phyloP scores from a whole-genome alignment of 805 yeast genomes.

The Hyphopichia homilentoma region DNA sequence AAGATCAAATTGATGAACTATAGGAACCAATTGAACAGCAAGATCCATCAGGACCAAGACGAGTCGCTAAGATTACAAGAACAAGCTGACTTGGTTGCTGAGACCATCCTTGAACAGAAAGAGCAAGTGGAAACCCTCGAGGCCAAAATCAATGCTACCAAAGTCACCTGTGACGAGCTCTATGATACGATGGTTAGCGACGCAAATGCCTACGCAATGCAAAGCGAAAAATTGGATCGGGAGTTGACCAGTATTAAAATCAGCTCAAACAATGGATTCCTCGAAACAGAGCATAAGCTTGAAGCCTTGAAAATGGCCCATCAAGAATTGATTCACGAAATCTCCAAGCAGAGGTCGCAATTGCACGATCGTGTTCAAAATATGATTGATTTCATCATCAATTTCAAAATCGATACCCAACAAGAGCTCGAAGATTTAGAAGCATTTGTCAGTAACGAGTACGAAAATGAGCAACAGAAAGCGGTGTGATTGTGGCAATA shows the following conservation, averaged over 20 bases:
- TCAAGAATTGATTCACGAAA: slow-evolving; percentile 46
- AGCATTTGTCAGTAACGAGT: slow-evolving; percentile 30
- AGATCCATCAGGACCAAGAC: slow-evolving; percentile 51
- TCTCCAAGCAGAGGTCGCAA: slow-evolving; percentile 43
- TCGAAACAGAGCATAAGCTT: slow-evolving; percentile 43
- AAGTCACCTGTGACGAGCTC: slow-evolving; percentile 52
- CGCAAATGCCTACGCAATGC: slow-evolving; percentile 52
- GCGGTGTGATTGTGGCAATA: too few species aligned
- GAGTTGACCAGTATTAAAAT: slow-evolving; percentile 50
- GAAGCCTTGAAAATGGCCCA: slow-evolving; percentile 51
- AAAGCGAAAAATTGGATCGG: slow-evolving; percentile 60
- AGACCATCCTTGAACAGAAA: slow-evolving; percentile 52
- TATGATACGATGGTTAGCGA: slow-evolving; percentile 53
- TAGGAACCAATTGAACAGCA: slow-evolving; percentile 33
- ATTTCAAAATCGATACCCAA: slow-evolving; percentile 67
- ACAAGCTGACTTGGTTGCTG: slow-evolving; percentile 51
- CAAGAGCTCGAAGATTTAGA: slow-evolving; percentile 59
- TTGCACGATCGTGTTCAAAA: slow-evolving; percentile 53
- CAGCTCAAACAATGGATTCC: slow-evolving; percentile 45
- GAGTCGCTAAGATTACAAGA: slow-evolving; percentile 57
- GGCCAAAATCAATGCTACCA: slow-evolving; percentile 49
- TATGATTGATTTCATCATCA: slow-evolving; percentile 56
- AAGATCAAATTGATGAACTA: slow-evolving; percentile 31
- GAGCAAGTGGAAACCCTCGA: slow-evolving; percentile 57
- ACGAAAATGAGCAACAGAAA: slow-evolving; percentile 12